These are phyloP conservation scores for Russula sp. DNA, from an alignment of 768 basidiomycete genomes.

Conservation along the genomic window DNA sequence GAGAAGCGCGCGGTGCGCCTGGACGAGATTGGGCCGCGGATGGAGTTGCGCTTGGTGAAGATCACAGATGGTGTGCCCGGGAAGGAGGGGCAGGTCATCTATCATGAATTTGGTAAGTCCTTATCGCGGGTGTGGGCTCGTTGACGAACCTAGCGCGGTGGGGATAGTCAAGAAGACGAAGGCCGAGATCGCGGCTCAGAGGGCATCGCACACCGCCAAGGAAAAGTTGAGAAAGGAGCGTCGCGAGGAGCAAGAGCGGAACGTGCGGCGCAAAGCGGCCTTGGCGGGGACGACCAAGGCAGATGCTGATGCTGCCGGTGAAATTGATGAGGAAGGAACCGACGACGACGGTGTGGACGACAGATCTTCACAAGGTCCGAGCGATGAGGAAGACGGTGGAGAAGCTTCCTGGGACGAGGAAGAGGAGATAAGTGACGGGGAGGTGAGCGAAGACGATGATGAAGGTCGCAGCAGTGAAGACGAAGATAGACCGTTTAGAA, in stretches of 20 bases:
- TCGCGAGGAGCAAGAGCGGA: conserved; percentile 84
- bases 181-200: conserved; percentile 57
- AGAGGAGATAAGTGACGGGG: conserved; percentile 55
- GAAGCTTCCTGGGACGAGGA: conserved; percentile 47
- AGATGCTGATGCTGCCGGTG: conserved; percentile 10
- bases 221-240: conserved; percentile 69
- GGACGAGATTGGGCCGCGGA: conserved; percentile 91
- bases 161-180: conserved; percentile 81
- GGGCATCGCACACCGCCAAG: conserved; percentile 70
- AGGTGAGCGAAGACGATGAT: conserved; percentile 36
- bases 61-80: conserved; percentile 92
- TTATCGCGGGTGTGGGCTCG: too few species aligned
- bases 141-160: not conserved
- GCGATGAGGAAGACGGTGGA: conserved; percentile 31
- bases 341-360: conserved; percentile 29
- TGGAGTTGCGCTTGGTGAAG: conserved; percentile 91
- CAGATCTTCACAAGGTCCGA: conserved; percentile 26
- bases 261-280: conserved; percentile 78
- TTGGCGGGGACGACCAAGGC: conserved; percentile 29
- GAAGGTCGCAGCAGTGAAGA: conserved; percentile 37
- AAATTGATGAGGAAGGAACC: conserved; percentile 23
- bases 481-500: conserved; percentile 39
- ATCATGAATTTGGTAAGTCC: conserved; percentile 82
- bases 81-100: conserved; percentile 87
- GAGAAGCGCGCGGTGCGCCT: conserved; percentile 85